A percentile compares a stretch with the other conserved stretches of the same genome.
phyloP scores from a whole-genome alignment of 495 filamentous ascomycete genomes.

The Niebla homalea region DNA sequence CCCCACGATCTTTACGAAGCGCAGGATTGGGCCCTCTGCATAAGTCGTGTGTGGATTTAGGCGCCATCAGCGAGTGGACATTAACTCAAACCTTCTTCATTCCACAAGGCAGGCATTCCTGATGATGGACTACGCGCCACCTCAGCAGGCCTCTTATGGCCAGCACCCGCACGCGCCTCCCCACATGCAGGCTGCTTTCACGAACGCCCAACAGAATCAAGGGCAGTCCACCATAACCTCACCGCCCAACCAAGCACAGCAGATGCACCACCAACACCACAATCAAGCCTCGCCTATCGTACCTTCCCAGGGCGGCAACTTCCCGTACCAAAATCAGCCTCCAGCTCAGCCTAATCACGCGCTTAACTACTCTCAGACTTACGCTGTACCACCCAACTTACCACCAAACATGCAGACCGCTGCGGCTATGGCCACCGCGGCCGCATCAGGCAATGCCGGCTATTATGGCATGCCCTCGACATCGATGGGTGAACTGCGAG shows the following conservation, averaged over 20 bases:
- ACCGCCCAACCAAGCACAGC: slow-evolving; percentile 37
- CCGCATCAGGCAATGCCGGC: slow-evolving; percentile 33
- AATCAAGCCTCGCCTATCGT: slow-evolving; percentile 42
- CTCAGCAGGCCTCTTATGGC: slow-evolving; percentile 39
- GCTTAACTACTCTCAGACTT: slow-evolving; percentile 40
- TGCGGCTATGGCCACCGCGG: slow-evolving; percentile 44
- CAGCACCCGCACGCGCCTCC: slow-evolving; percentile 39
- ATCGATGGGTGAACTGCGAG: slow-evolving; percentile 31
- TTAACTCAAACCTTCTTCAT: slow-evolving; percentile 6
- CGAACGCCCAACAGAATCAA: slow-evolving; percentile 32
- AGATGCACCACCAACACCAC: slow-evolving; percentile 37
- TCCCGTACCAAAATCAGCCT: slow-evolving; percentile 32
- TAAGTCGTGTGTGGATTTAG: slow-evolving; percentile 9
- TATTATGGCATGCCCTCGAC: slow-evolving; percentile 37
- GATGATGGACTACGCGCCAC: slow-evolving; percentile 44
- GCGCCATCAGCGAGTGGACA: slow-evolving; percentile 10
- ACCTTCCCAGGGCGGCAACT: slow-evolving; percentile 39
- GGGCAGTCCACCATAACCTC: slow-evolving; percentile 38
- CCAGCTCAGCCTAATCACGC: slow-evolving; percentile 17
- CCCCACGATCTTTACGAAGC: too few species aligned
- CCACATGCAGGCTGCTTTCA: slow-evolving; percentile 38
- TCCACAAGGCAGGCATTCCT: slow-evolving; percentile 3
- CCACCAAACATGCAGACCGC: slow-evolving; percentile 33
- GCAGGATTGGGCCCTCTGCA: slow-evolving; percentile 5
- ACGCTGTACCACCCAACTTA: slow-evolving; percentile 25